Evolutionary conservation across 169 alveolate species (phyloP), one percentile per base, ranked within the genome.

Genomic region (Perkinsus marinus): DNA sequence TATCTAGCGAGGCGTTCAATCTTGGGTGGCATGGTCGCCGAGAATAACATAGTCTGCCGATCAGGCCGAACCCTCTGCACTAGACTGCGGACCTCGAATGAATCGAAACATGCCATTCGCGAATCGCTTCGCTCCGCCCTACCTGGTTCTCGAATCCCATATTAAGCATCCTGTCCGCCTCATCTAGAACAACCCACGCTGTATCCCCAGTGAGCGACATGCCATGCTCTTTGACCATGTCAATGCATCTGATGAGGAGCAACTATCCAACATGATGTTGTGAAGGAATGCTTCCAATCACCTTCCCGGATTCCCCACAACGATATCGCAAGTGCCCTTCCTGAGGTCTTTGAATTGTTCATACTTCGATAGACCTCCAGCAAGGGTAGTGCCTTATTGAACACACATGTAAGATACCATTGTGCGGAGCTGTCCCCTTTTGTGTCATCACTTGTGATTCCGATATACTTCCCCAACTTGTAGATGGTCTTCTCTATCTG

Each of bases 241-340:
- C 98, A 39, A 96, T 97, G 39, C 97, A 92, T 57, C 97, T 92
- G 34, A 13, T 13, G 34, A 2, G 34, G 26, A 13, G 22, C 5
- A 13, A 16, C 30, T 2, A 2, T 57, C 0, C 79, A 26, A 57
- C 79, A 57, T 30, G 79, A 16, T 13, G 79, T 30, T 13, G 22
- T 13, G 79, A 13, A 57, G 37, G 22, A 5, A 26, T 13, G 22
- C 34, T 16, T 2, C 22, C 34, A 41, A 13, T 57, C 79, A 57
- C 92, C 99, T 93, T 16, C 99, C 99, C 5, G 99, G 99, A 17
- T 99, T 97, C 47, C 98, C 98, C 30, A 98, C 97, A 22, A 97
- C 93, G 92, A 97, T 96, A 93, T 98, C 97, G 57, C 91, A 89
- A 6, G 93, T 96, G 39, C 97, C 97, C 43, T 93, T 93, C 93